phyloP scores from a whole-genome alignment of 1,284 basidiomycete genomes.

The Bjerkandera adusta region DNA sequence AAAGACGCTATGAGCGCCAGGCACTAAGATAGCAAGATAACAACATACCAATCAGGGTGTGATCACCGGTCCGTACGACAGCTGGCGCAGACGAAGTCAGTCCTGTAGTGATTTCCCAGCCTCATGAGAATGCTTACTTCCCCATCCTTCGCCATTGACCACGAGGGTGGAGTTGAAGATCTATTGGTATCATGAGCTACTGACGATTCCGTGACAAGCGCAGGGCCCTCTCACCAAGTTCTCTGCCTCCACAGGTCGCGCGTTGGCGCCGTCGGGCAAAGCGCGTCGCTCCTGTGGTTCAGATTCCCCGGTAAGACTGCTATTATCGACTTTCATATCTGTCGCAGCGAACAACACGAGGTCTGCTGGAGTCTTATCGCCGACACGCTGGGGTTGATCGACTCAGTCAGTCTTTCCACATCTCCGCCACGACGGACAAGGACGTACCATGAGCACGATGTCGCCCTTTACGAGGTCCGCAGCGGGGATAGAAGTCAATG shows the following conservation, averaged over 20 bases:
- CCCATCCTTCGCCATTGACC: slow-evolving; percentile 69
- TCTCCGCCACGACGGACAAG: neutral
- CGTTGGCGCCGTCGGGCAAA: slow-evolving; percentile 42
- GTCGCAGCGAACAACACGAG: slow-evolving; percentile 55
- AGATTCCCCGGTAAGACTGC: slow-evolving; percentile 67
- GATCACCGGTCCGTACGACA: slow-evolving; percentile 65
- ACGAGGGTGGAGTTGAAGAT: slow-evolving; percentile 67
- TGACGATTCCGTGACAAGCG: too few species aligned
- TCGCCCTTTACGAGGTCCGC: slow-evolving; percentile 69
- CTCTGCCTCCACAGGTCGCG: slow-evolving; percentile 59
- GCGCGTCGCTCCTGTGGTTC: slow-evolving; percentile 62
- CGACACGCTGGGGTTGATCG: slow-evolving; percentile 42
- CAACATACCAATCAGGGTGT: slow-evolving; percentile 56
- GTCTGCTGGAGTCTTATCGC: slow-evolving; percentile 72
- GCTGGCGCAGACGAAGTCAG: slow-evolving; percentile 36
- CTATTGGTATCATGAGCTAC: too few species aligned
- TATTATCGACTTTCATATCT: slow-evolving; percentile 69
- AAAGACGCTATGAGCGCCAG: slow-evolving; percentile 1
- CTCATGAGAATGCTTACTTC: slow-evolving; percentile 39
- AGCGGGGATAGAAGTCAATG: slow-evolving; percentile 55
- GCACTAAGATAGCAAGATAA: neutral
- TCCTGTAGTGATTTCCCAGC: too few species aligned
- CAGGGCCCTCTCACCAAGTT: slow-evolving; percentile 59
- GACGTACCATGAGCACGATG: slow-evolving; percentile 57
- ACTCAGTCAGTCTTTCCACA: neutral